Evolutionary conservation across 805 yeast species (phyloP), one percentile per base, ranked within the genome.

Genomic region (Komagataella pseudopastoris): DNA sequence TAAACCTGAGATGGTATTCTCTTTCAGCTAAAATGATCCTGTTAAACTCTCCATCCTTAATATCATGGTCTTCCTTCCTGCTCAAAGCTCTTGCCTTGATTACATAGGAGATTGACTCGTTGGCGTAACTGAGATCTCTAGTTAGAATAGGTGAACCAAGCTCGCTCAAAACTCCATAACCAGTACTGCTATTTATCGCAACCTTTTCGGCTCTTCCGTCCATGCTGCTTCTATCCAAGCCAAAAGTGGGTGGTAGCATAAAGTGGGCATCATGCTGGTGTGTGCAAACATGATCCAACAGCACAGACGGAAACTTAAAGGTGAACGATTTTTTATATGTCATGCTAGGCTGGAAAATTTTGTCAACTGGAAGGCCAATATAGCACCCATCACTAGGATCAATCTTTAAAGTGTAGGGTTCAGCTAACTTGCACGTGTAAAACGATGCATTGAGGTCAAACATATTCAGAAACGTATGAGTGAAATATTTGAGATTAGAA

Each of bases 31-130:
- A 44, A 2, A 64, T 56, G 22, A 1, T 30, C 5, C 39, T 30
- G 1, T 30, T 30, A 5, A 30, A 30, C 39, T 30, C 39, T 6
- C 39, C 39, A 5, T 30, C 39, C 39, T 30, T 14, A 12, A 30
- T 14, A 4, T 30, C 39, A 2, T 30, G 1, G 39, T 30, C 39
- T 30, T 30, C 39, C n/a, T 30, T 30, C 14, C 10, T 30, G 50
- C 81, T 84, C 24, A 80, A 74, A 48, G 79, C 65, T 51, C 73
- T 72, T n/a, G 80, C 79, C 53, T 75, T 80, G 20, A 80, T 68
- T 2, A 76, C 67, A 58, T 80, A 80, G 39, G 74, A 65, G n/a
- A 79, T 62, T 45, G 80, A 75, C 23, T 58, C 57, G 20, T 63
- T 74, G 53, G 63, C 69, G 30, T 63, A 62, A 7, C 70, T 58